Conservation (phyloP, 441 rosid genomes). For the Gossypium laxum region DNA sequence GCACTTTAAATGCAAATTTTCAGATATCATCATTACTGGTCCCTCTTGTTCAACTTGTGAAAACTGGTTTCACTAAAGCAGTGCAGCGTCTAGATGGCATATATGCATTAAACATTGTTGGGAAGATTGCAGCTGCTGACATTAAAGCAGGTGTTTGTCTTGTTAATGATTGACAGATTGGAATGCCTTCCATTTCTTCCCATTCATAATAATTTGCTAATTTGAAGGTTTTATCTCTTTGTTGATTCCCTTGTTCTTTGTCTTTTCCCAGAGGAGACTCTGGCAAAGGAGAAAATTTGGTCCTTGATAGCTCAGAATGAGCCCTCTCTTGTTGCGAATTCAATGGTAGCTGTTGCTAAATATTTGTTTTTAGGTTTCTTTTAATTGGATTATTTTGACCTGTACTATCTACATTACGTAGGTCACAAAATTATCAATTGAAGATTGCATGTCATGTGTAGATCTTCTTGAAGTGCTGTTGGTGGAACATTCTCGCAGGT, state of each 20-base stretch:
- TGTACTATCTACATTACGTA: conserved; percentile 13
- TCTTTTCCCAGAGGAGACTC: conserved; percentile 59
- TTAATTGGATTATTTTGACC: neutral
- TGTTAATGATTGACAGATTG: conserved; percentile 7
- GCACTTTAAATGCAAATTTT: conserved; percentile 15
- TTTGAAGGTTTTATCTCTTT: conserved; percentile 12
- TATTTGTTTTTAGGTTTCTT: neutral
- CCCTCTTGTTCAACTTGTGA: conserved; percentile 79
- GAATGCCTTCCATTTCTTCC: conserved; percentile 3
- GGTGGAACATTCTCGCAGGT: conserved; percentile 84
- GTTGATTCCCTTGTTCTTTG: conserved; percentile 11
- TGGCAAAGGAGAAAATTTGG: conserved; percentile 90
- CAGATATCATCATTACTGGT: conserved; percentile 79
- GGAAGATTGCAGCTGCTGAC: conserved; percentile 76
- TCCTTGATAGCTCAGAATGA: conserved; percentile 76
- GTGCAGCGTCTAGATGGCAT: conserved; percentile 93
- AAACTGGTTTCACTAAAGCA: conserved; percentile 82
- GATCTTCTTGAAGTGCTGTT: conserved; percentile 81
- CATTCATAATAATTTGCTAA: conserved; percentile 5
- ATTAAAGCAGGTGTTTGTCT: conserved; percentile 69
- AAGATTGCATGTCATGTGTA: conserved; percentile 67
- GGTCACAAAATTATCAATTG: conserved; percentile 64
- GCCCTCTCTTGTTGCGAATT: conserved; percentile 64
- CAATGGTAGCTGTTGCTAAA: conserved; percentile 42
- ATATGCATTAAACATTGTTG: conserved; percentile 70